A percentile compares a stretch with the other conserved stretches of the same genome.
phyloP scores from a whole-genome alignment of 306 rosid species.

The Lotus japonicus region DNA sequence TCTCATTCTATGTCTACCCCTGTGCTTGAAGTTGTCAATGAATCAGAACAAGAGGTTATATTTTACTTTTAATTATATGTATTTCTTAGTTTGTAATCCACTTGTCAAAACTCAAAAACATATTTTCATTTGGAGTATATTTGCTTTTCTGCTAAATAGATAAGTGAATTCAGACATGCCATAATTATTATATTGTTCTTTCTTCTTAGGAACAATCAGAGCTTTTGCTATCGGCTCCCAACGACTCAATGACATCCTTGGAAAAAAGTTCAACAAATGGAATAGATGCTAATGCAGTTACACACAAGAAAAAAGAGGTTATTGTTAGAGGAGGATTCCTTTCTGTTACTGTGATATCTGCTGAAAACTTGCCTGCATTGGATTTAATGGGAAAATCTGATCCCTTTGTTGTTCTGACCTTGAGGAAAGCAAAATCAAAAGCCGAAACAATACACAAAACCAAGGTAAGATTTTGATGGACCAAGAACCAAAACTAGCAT shows the following conservation, averaged over 20 bases:
- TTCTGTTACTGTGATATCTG: constrained; percentile 80
- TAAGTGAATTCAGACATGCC: constrained; percentile 24
- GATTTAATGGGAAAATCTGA: constrained; percentile 93
- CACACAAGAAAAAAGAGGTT: too few relatives aligned
- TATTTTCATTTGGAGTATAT: too few relatives aligned
- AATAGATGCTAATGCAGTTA: constrained; percentile 48
- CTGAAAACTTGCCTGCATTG: constrained; percentile 80
- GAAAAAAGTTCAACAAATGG: constrained; percentile 64
- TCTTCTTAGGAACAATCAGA: constrained; percentile 50
- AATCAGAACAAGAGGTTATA: too few relatives aligned
- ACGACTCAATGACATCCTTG: constrained; percentile 68
- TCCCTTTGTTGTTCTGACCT: constrained; percentile 72
- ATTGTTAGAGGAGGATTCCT: constrained; percentile 92
- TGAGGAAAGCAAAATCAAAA: constrained; percentile 83
- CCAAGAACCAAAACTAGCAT: background rate
- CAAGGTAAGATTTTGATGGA: constrained; percentile 51
- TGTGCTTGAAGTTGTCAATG: too few relatives aligned
- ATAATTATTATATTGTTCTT: constrained; percentile 43
- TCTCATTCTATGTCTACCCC: too few relatives aligned
- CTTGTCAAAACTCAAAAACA: too few relatives aligned
- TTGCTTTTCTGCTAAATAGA: background rate
- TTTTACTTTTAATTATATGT: too few relatives aligned
- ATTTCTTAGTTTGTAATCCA: too few relatives aligned
- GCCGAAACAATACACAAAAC: constrained; percentile 83
- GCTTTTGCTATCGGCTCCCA: constrained; percentile 61